phyloP scores from a whole-genome alignment of 192 early-diverging fungal genomes.

The Linnemannia schmuckeri region DNA sequence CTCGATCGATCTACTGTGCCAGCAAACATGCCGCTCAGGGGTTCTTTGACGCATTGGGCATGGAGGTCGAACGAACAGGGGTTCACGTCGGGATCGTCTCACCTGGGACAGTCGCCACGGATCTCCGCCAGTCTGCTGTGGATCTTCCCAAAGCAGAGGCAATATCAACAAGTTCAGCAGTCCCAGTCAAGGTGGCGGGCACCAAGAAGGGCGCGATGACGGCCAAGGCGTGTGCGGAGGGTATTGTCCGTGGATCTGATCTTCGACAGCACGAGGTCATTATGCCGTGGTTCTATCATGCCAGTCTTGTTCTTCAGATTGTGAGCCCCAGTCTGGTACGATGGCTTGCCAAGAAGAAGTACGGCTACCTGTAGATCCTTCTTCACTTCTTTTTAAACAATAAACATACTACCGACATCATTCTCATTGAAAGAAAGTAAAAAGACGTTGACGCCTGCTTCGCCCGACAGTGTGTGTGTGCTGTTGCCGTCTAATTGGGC shows the following conservation, averaged over 20 bases:
- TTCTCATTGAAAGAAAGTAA: neutral
- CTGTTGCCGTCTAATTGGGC: neutral
- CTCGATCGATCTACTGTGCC: constrained; percentile 82
- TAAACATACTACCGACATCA: constrained; percentile 2
- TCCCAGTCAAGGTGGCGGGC: constrained; percentile 33
- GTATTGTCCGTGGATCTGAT: constrained; percentile 74
- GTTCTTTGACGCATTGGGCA: constrained; percentile 85
- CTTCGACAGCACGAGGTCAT: constrained; percentile 66
- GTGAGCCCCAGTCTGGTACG: constrained; percentile 75
- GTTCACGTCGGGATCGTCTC: constrained; percentile 76
- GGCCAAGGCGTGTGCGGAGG: constrained; percentile 68
- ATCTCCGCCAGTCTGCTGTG: constrained; percentile 74
- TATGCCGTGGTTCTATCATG: constrained; percentile 72
- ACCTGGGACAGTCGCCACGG: constrained; percentile 84
- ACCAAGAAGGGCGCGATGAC: constrained; percentile 75
- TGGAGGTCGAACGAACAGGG: constrained; percentile 74
- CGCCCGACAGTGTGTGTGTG: neutral
- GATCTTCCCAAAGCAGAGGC: constrained; percentile 56
- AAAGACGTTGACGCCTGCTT: neutral
- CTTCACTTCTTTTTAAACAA: neutral
- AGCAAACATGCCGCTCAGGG: constrained; percentile 87
- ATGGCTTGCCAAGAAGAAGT: constrained; percentile 78
- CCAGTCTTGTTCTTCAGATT: constrained; percentile 61
- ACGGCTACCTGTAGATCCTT: constrained; percentile 59
- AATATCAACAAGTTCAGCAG: neutral